phyloP scores from a whole-genome alignment of 306 rosid genomes.

The Alnus rubra region DNA sequence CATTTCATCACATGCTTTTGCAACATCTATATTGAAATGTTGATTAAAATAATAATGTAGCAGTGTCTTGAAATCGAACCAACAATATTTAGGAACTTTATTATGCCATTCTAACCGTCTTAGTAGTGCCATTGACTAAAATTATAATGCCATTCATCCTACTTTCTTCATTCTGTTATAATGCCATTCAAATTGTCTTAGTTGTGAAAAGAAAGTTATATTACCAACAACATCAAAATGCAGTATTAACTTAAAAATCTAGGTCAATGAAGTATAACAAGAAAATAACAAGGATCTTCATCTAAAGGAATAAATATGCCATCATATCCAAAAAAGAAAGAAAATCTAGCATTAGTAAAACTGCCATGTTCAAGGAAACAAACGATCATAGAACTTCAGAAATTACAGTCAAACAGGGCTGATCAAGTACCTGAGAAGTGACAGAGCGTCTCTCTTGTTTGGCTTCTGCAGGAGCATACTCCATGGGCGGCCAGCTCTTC shows the following conservation, averaged over 20 bases:
- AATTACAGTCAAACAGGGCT: conserved; percentile 4
- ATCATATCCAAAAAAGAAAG: not conserved
- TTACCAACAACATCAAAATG: not conserved
- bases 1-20: conserved; percentile 5
- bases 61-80: not conserved
- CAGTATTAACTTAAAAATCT: not conserved
- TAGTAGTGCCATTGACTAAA: conserved; percentile 1
- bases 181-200: not conserved
- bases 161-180: not conserved
- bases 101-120: not conserved
- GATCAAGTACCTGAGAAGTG: conserved; percentile 42
- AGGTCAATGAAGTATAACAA: not conserved
- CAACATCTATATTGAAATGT: not conserved
- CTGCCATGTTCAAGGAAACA: not conserved
- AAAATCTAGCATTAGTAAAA: not conserved
- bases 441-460: conserved; percentile 32
- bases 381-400: conserved; percentile 12
- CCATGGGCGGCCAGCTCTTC: conserved; percentile 80
- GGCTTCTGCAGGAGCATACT: conserved; percentile 52
- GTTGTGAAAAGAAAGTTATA: not conserved
- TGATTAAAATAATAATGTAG: not conserved
- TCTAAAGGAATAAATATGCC: not conserved
- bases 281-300: not conserved
- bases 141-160: conserved; percentile 2
- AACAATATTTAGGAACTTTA: conserved; percentile 1